Evolutionary conservation across 2,329 filamentous ascomycete genomes (phyloP).

Genomic region (Fusarium torulosum): DNA sequence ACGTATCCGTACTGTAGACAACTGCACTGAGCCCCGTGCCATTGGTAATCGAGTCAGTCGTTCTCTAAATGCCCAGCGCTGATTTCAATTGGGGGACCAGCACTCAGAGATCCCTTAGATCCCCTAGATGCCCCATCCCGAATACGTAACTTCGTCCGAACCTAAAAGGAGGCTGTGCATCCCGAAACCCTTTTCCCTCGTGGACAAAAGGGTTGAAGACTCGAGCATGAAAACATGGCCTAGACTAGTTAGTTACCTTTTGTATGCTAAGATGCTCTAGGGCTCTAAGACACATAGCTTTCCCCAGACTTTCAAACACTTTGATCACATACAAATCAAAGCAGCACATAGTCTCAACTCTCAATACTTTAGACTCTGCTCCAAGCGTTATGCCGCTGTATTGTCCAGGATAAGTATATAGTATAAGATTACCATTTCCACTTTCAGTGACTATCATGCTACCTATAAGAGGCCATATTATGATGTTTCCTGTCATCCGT

Average conservation of each 20-base stretch:
- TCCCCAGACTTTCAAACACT: neutral
- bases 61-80: conserved; percentile 14
- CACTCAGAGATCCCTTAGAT: neutral
- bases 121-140: conserved; percentile 3
- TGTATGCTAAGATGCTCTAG: neutral
- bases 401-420: neutral
- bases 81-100: neutral
- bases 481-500: conserved; percentile 20
- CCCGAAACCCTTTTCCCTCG: conserved; percentile 11
- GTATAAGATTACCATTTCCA: neutral
- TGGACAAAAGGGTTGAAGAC: neutral
- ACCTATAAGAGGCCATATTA: neutral
- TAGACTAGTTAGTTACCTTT: neutral
- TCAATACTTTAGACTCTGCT: too few species aligned
- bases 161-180: conserved; percentile 33
- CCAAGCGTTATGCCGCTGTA: neutral
- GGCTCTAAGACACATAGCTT: neutral
- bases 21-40: neutral
- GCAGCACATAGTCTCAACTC: neutral
- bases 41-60: conserved; percentile 3
- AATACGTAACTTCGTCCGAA: conserved; percentile 36
- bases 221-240: neutral
- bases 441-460: neutral
- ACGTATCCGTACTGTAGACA: neutral
- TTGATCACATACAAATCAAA: neutral